A percentile compares a stretch with the other conserved stretches of the same genome.
These are phyloP conservation scores for Macroventuria anomochaeta DNA, from an alignment of 2,329 filamentous ascomycete species.

Conservation along the genomic window DNA sequence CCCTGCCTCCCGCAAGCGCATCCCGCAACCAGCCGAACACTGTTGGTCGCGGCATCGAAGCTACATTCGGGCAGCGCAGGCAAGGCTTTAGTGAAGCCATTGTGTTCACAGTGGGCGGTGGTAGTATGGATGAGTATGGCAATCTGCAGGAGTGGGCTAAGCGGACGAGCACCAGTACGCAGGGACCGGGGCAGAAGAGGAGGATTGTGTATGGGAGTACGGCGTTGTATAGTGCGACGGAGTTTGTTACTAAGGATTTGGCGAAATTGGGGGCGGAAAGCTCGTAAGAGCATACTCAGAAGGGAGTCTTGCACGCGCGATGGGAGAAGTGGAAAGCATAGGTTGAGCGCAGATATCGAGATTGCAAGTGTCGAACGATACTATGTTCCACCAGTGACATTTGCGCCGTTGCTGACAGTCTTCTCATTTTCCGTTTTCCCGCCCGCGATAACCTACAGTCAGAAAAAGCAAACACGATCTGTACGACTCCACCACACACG, in stretches of 20 bases:
- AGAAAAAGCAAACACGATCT: neutral
- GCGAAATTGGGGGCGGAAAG: constrained; percentile 62
- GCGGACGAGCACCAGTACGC: constrained; percentile 67
- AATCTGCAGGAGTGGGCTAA: constrained; percentile 96
- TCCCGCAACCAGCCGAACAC: constrained; percentile 48
- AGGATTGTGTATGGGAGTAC: constrained; percentile 95
- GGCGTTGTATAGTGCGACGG: constrained; percentile 68
- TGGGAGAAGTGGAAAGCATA: no score
- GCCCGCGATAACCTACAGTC: neutral
- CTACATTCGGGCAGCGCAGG: constrained; percentile 87
- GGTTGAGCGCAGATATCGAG: neutral
- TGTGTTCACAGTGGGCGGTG: constrained; percentile 90
- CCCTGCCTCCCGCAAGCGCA: constrained; percentile 80
- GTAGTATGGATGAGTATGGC: constrained; percentile 98
- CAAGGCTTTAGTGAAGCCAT: constrained; percentile 90
- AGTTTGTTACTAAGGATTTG: constrained; percentile 65
- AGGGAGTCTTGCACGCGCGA: no score
- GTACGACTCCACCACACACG: neutral
- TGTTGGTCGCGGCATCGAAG: constrained; percentile 68
- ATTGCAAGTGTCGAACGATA: constrained; percentile 3
- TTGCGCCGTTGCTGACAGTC: neutral
- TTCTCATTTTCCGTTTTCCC: neutral
- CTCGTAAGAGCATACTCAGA: no score
- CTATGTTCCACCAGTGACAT: neutral
- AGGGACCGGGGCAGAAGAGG: constrained; percentile 67